Percentiles rank a stretch among this genome's conserved stretches.
phyloP scores from a whole-genome alignment of 208 protist genomes.

The Leishmania amazonensis region DNA sequence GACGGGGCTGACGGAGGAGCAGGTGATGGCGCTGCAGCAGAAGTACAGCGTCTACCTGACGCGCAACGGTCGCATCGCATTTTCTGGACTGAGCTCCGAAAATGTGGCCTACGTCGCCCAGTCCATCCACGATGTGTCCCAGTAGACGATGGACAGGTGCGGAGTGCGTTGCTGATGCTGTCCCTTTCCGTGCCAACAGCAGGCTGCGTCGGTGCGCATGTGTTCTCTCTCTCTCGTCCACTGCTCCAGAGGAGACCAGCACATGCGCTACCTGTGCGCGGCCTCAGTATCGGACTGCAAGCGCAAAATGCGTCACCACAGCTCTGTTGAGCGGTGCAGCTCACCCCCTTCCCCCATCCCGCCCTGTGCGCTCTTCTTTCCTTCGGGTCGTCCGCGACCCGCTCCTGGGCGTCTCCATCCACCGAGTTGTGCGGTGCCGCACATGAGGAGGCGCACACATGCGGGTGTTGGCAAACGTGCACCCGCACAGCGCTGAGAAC shows the following conservation, averaged over 20 bases:
- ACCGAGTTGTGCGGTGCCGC: background rate
- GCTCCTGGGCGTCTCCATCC: background rate
- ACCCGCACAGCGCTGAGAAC: background rate
- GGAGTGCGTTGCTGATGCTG: background rate
- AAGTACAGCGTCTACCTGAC: constrained; percentile 84
- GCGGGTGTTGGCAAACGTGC: background rate
- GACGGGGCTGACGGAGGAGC: constrained; percentile 86
- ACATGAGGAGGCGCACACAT: background rate
- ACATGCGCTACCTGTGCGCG: background rate
- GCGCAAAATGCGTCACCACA: background rate
- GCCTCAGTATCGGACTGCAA: background rate
- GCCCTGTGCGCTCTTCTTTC: background rate
- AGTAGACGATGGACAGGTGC: constrained; percentile 2
- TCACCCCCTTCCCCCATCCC: background rate
- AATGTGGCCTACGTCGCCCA: constrained; percentile 81
- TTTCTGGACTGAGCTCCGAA: constrained; percentile 64
- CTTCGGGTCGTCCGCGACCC: background rate
- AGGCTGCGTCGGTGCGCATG: background rate
- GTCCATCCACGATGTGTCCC: constrained; percentile 66
- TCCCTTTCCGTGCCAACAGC: background rate
- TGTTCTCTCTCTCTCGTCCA: background rate
- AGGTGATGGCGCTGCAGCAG: constrained; percentile 53
- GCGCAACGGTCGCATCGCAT: constrained; percentile 70
- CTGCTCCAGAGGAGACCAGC: background rate
- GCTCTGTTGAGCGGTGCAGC: background rate